Evolutionary conservation across 1,284 basidiomycete species (phyloP), one percentile per base, ranked within the genome.

Genomic region (Melampsora larici-populina): DNA sequence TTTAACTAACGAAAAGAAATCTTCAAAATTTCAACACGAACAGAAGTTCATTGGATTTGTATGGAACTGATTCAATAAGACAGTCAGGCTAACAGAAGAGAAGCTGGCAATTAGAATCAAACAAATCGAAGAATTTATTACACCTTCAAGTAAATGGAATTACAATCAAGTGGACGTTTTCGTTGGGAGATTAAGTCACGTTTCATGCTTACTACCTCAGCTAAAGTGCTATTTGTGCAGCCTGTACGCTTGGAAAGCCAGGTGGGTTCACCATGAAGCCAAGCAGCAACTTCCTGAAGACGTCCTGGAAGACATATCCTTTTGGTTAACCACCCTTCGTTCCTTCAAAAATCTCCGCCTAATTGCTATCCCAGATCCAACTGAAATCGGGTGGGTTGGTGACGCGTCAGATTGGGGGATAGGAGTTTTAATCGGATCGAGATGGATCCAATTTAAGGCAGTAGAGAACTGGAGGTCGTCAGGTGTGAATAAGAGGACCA

Each of bases 341-440:
- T n/a, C n/a, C n/a, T n/a, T n/a, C n/a, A n/a, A n/a, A n/a, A n/a
- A n/a, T n/a, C n/a, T n/a, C n/a, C n/a, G n/a, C n/a, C n/a, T n/a
- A n/a, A n/a, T n/a, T n/a, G n/a, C n/a, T n/a, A n/a, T n/a, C n/a
- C 11, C 48, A 49, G 48, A 49, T 11, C 66, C 33, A n/a, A 68
- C 26, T 5, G 66, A 68, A 5, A 40, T 68, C 24, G 66, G 66
- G 9, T 68, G 66, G 66, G 66, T 68, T 3, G 66, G 66, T 24
- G 31, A 48, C 40, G 43, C 40, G 7, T 68, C 66, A 43, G 26
- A 24, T 43, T 68, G 21, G 11, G 43, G 66, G 13, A 68, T 68
- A 17, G 66, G 66, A 48, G 43, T 68, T 11, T 6, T 68, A 9
- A 68, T 68, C 15, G 66, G 66, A 46, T 40, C 36, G 24, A 40